Percentiles rank a stretch among this genome's conserved stretches.
Evolutionary conservation across 2,329 filamentous ascomycete genomes (phyloP).

Genomic region (Rhytidhysteron rufulum): DNA sequence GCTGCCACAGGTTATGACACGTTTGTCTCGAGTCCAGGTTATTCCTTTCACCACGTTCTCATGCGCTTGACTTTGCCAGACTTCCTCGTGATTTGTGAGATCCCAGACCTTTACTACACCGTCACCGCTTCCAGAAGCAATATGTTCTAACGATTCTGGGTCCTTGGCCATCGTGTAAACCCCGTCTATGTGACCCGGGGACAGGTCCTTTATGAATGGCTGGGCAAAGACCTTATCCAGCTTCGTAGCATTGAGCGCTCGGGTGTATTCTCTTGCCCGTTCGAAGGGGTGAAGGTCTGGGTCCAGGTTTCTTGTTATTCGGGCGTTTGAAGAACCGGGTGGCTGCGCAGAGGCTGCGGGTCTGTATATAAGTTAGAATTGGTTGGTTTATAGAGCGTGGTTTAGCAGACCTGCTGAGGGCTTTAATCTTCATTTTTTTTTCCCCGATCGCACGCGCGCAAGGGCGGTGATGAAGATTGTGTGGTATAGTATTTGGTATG

Average conservation of each 20-base stretch:
- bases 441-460: no score
- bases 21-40: conserved; percentile 82
- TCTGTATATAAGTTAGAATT: no score
- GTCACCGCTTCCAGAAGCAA: conserved; percentile 55
- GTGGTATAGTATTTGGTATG: no score
- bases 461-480: no score
- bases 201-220: conserved; percentile 82
- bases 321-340: conserved; percentile 62
- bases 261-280: conserved; percentile 64
- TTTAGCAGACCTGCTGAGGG: conserved; percentile 59
- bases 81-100: conserved; percentile 66
- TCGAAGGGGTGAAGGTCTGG: conserved; percentile 88
- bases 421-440: conserved; percentile 49
- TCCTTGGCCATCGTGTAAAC: conserved; percentile 49
- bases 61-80: conserved; percentile 78
- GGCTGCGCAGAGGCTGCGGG: conserved; percentile 63
- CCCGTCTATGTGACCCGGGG: conserved; percentile 87
- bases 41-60: conserved; percentile 91
- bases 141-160: conserved; percentile 43
- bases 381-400: no score
- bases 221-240: conserved; percentile 87
- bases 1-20: conserved; percentile 79
- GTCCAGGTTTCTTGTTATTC: conserved; percentile 69
- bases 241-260: conserved; percentile 75
- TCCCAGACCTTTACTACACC: conserved; percentile 95